These are phyloP conservation scores for Iberis pinnata DNA, from an alignment of 345 rosid genomes.

Conservation along the genomic window DNA sequence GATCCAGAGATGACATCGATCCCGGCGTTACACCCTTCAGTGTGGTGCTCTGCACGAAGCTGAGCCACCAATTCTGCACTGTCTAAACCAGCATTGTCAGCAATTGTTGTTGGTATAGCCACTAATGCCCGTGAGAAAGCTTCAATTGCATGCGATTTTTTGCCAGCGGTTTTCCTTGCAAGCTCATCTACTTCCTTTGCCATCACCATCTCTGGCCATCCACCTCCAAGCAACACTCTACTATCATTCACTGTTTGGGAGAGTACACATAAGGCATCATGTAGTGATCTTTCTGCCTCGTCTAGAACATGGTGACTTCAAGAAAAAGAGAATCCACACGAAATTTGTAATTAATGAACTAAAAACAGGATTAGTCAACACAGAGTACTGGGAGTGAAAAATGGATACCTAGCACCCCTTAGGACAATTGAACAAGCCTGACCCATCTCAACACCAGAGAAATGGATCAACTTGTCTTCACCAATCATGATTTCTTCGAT, in stretches of 20 bases:
- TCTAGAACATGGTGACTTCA: conserved; percentile 92
- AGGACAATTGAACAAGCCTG: conserved; percentile 94
- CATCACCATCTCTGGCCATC: conserved; percentile 99
- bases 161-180: conserved; percentile 91
- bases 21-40: conserved; percentile 69
- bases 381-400: neutral
- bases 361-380: neutral
- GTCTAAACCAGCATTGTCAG: conserved; percentile 98
- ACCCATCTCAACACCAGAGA: conserved; percentile 94
- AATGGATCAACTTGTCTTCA: conserved; percentile 93
- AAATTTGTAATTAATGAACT: neutral
- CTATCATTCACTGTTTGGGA: conserved; percentile 91
- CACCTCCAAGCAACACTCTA: conserved; percentile 92
- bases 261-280: conserved; percentile 92
- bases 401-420: conserved; percentile 78
- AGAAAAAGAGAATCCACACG: conserved; percentile 7
- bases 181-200: conserved; percentile 95
- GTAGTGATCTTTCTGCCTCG: conserved; percentile 96
- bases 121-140: conserved; percentile 82
- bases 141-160: conserved; percentile 91
- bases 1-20: conserved; percentile 91
- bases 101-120: conserved; percentile 80
- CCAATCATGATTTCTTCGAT: conserved; percentile 99
- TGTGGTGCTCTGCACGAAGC: conserved; percentile 96
- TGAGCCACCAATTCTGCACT: conserved; percentile 90